Percentiles rank a stretch among this genome's conserved stretches.
Evolutionary conservation across 2,329 filamentous ascomycete species (phyloP).

Genomic region (Colletotrichum tabaci): DNA sequence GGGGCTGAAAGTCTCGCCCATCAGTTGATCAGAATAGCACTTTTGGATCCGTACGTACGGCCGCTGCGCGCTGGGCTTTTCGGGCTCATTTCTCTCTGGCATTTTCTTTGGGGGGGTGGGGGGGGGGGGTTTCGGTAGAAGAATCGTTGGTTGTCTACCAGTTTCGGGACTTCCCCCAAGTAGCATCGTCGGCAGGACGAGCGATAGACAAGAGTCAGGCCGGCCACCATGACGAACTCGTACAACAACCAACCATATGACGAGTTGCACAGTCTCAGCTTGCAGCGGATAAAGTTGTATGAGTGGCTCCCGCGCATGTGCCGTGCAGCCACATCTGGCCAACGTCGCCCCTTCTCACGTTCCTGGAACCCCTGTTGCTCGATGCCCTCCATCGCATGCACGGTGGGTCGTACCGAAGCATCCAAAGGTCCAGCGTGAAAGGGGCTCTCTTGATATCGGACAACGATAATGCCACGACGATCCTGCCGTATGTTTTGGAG

Average conservation of each 20-base stretch:
- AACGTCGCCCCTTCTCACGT: too few relatives aligned
- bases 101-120: not conserved
- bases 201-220: not conserved
- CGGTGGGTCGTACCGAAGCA: conserved; percentile 16
- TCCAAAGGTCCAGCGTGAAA: conserved; percentile 4
- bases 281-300: not conserved
- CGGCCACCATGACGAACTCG: conserved; percentile 11
- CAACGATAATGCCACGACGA: not conserved
- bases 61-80: not conserved
- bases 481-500: not conserved
- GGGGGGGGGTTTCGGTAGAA: not conserved
- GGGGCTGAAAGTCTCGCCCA: not conserved
- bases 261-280: conserved; percentile 4
- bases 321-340: conserved; percentile 26
- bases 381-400: not conserved
- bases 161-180: not conserved
- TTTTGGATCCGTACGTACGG: not conserved
- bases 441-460: not conserved
- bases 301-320: conserved; percentile 23
- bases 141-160: not conserved
- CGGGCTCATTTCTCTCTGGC: not conserved
- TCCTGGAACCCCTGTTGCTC: too few relatives aligned
- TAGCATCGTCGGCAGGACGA: not conserved
- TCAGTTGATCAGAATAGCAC: not conserved
- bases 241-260: conserved; percentile 30